Evolutionary conservation across 2,329 filamentous ascomycete genomes (phyloP), one percentile per base, ranked within the genome.

Genomic region (Exophiala spinifera): DNA sequence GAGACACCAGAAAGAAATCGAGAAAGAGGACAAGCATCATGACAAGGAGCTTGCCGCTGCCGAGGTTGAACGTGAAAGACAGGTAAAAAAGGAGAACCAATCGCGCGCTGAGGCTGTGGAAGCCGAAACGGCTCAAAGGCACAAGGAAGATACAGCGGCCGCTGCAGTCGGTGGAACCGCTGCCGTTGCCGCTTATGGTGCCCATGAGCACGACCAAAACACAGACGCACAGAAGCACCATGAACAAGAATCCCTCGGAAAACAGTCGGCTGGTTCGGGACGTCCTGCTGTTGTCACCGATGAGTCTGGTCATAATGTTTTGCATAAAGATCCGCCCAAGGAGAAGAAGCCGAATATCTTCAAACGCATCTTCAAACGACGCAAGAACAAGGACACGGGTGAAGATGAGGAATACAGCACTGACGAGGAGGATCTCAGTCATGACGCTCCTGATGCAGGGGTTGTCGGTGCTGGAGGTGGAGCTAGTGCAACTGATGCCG

Each of bases 361-460:
- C 46, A 61, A 60, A 46, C 56, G 62, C n/a, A 61, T 64, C 40
- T 61, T 64, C 53, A 57, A 55, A 48, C 50, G 56, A n/a, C 56
- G 61, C 49, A 61, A 60, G 59, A 64, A 63, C 57, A 63, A 64
- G 51, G 59, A 63, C 23, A 63, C 60, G 1, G 62, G 62, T 15
- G 59, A 55, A 19, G 57, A 61, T 3, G 61, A 63, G 40, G 60
- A 64, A 14, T 61, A 64, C 55, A 57, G 55, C 20, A 55, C 59
- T 4, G 56, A 64, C 31, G 62, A 61, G 17, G 55, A 61, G 14
- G 59, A 64, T 11, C 39, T 43, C 15, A 39, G 37, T 15, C 48
- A 57, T 46, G 31, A 31, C 15, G 13, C 25, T 8, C 53, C 50
- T 10, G 47, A 37, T 43, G 46, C 49, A 44, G 49, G 46, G 13